Evolutionary conservation across 2,329 filamentous ascomycete species (phyloP).

Genomic region (Xylariaceae sp.): DNA sequence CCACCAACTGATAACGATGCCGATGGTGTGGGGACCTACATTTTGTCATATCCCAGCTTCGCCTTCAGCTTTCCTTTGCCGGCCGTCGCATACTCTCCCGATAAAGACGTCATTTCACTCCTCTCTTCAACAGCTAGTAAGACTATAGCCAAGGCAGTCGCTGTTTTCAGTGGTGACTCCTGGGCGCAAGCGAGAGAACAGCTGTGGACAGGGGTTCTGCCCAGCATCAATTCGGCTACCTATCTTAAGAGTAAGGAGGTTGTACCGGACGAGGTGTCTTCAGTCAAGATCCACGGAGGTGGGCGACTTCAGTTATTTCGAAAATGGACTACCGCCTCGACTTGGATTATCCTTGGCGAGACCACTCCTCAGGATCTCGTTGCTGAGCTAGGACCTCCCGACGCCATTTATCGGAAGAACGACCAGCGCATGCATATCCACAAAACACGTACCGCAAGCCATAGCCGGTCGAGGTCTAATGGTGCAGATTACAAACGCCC

Average conservation of each 20-base stretch:
- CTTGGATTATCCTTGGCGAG: constrained; percentile 73
- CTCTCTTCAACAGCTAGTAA: constrained; percentile 74
- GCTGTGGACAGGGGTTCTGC: constrained; percentile 71
- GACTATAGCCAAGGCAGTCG: constrained; percentile 80
- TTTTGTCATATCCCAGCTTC: constrained; percentile 90
- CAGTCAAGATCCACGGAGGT: constrained; percentile 72
- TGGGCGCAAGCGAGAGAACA: constrained; percentile 79
- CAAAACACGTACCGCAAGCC: constrained; percentile 54
- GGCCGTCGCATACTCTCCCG: constrained; percentile 67
- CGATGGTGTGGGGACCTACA: constrained; percentile 67
- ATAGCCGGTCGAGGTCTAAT: constrained; percentile 45
- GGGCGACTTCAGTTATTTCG: constrained; percentile 75
- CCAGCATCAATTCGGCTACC: constrained; percentile 69
- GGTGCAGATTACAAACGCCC: constrained; percentile 41
- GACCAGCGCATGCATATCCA: constrained; percentile 88
- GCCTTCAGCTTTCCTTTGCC: constrained; percentile 86
- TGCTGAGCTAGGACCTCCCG: constrained; percentile 85
- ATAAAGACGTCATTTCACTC: constrained; percentile 79
- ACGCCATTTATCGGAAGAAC: constrained; percentile 89
- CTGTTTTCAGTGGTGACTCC: constrained; percentile 83
- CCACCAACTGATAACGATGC: constrained; percentile 51
- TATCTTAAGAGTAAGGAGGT: constrained; percentile 69
- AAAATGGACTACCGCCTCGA: constrained; percentile 60
- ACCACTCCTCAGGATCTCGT: constrained; percentile 91
- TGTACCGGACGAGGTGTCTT: constrained; percentile 83